Evolutionary conservation across 306 rosid species (phyloP).

Genomic region (Vigna reflexopilosa): DNA sequence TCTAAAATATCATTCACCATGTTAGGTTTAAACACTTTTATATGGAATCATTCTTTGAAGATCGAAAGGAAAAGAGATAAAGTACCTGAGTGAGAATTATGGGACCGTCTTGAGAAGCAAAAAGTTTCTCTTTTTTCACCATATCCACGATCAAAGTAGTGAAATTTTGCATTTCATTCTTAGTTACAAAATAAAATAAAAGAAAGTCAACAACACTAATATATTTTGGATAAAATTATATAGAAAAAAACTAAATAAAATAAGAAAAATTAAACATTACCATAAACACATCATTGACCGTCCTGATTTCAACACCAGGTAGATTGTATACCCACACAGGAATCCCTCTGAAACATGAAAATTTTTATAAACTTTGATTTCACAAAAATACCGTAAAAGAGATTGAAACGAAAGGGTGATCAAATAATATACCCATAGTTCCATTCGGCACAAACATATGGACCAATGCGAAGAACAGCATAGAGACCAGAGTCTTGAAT

Average conservation of each 20-base stretch:
- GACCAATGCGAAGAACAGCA: too few relatives aligned
- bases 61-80: neutral
- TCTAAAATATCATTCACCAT: conserved; percentile 26
- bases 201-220: neutral
- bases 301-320: conserved; percentile 59
- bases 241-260: neutral
- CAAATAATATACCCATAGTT: conserved; percentile 41
- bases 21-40: neutral
- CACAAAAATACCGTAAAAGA: neutral
- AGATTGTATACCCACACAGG: conserved; percentile 70
- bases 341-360: conserved; percentile 50
- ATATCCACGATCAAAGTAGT: conserved; percentile 58
- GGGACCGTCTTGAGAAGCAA: conserved; percentile 67
- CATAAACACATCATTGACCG: conserved; percentile 56
- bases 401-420: neutral
- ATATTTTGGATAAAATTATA: neutral
- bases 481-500: too few relatives aligned
- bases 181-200: neutral
- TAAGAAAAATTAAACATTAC: conserved; percentile 30
- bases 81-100: conserved; percentile 61
- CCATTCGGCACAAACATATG: too few relatives aligned
- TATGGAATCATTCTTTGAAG: too few relatives aligned
- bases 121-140: conserved; percentile 59
- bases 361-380: neutral
- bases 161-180: conserved; percentile 68